Evolutionary conservation across 345 rosid species (phyloP), one percentile per base, ranked within the genome.

Genomic region (Salix exigua): DNA sequence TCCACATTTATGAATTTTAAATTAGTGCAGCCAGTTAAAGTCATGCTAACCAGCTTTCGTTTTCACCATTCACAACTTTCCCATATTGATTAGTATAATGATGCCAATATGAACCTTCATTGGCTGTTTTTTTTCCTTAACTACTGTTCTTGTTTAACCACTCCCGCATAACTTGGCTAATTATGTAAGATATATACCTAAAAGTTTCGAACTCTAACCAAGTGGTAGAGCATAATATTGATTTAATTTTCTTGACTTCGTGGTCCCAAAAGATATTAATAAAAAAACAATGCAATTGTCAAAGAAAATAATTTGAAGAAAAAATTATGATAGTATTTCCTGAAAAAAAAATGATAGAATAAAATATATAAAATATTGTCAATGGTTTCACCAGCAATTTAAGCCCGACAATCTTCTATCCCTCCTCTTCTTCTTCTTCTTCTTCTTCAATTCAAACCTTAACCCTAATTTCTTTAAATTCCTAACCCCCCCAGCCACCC

Each of bases 131-230:
- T 82, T 72, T 21, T 68, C 58, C 0, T 53, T 9, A 17, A 73
- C 31, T 37, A 58, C 19, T 60, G 31, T 28, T 75, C 66, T 74
- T 72, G 26, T 37, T 38, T 75, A 84, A 84, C 86, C 21, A 50
- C 86, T 75, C 75, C 68, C 76, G 38, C 18, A 5, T 38, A 16
- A 28, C 63, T 35, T 58, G 76, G 26, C 18, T 50, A 38, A 50
- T 19, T 46, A 31, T 14, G 30, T 7, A 13, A n/a, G 5, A 30
- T 6, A 35, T 2, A 48, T n/a, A 28, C 25, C 26, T 18, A 33
- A 11, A 30, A 74, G 26, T 64, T 55, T 38, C 46, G 2, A 42
- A 2, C 1, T 19, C 67, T 21, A n/a, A 7, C 60, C 63, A 10
- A n/a, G 63, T 58, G 63, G 63, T 58, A 4, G 13, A 58, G 63